Evolutionary conservation across 192 early-diverging fungal genomes (phyloP).

Genomic region (Oehlia diaphana): DNA sequence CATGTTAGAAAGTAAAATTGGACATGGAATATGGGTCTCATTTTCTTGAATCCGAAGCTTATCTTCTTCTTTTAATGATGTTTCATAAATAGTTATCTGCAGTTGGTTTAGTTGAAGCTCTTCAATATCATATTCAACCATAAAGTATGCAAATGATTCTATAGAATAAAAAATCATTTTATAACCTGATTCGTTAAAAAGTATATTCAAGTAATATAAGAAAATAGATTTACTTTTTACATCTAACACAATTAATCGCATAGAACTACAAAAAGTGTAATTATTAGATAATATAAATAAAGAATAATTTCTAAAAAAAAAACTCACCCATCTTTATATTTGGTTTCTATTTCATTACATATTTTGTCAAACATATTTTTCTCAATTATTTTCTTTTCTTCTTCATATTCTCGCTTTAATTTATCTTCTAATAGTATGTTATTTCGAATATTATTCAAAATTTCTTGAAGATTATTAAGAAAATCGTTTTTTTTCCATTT

Average conservation of each 20-base stretch:
- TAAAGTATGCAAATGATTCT: neutral
- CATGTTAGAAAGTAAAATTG: neutral
- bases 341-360: neutral
- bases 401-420: neutral
- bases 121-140: neutral
- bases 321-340: neutral
- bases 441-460: neutral
- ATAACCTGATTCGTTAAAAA: too few species aligned
- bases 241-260: neutral
- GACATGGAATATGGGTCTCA: neutral
- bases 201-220: neutral
- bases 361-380: neutral
- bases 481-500: neutral
- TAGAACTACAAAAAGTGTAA: neutral
- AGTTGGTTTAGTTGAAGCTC: neutral
- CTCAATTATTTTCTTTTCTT: neutral
- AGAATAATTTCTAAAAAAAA: too few species aligned
- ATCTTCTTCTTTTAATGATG: neutral
- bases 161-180: neutral
- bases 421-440: neutral
- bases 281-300: too few species aligned
- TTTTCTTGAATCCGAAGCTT: neutral
- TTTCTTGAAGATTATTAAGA: neutral
- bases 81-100: conserved; percentile 3
- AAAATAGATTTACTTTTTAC: neutral